phyloP scores from a whole-genome alignment of 1,139 yeast genomes.

The Candida freyschussii region DNA sequence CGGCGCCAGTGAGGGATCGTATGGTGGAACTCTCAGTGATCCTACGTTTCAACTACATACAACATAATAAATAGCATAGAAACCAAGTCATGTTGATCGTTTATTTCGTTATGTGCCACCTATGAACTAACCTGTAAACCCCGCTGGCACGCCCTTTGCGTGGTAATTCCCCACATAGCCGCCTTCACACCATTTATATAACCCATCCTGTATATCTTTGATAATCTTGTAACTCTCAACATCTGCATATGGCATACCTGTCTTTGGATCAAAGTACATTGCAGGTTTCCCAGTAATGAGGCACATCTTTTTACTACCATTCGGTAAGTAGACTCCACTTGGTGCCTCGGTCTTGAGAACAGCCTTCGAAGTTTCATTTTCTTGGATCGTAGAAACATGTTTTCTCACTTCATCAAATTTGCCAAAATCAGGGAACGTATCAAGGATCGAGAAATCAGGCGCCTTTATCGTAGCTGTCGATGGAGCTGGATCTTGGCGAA shows the following conservation, averaged over 20 bases:
- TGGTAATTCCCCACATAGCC: constrained; percentile 69
- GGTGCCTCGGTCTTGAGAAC: constrained; percentile 63
- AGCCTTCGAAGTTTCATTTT: constrained; percentile 41
- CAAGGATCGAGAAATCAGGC: constrained; percentile 45
- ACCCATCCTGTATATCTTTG: constrained; percentile 62
- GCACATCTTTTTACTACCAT: constrained; percentile 62
- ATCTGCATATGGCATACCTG: constrained; percentile 80
- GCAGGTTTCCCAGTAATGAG: constrained; percentile 77
- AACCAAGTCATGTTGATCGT: not conserved
- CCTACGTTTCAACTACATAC: too few relatives aligned
- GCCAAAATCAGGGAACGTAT: constrained; percentile 61
- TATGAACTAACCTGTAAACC: constrained; percentile 38
- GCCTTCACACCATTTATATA: constrained; percentile 64
- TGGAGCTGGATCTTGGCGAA: constrained; percentile 19
- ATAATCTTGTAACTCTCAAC: constrained; percentile 74
- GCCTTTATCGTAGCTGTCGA: constrained; percentile 10
- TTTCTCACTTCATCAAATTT: constrained; percentile 49
- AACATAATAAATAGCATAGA: too few relatives aligned
- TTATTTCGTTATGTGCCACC: too few relatives aligned
- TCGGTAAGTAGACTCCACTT: constrained; percentile 68
- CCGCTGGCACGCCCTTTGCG: constrained; percentile 88
- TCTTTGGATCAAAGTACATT: constrained; percentile 79
- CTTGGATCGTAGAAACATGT: constrained; percentile 33
- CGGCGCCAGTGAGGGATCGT: too few relatives aligned
- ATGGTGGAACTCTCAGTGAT: too few relatives aligned